A percentile compares a stretch with the other conserved stretches of the same genome.
Conservation (phyloP, 306 rosid genomes). For the Betula pendula region DNA sequence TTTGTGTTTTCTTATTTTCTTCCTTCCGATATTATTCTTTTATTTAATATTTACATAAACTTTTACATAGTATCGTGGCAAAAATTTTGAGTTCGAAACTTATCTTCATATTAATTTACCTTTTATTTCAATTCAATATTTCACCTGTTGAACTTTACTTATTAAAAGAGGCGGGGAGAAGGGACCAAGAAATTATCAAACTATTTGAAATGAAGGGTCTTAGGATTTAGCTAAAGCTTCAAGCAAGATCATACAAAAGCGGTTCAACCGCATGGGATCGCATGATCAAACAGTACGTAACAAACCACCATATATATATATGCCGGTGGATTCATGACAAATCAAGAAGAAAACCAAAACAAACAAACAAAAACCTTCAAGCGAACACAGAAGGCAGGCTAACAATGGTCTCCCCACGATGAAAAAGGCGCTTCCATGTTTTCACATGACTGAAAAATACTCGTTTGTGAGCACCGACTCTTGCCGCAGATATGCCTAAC, state of each 20-base stretch:
- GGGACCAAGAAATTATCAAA: neutral
- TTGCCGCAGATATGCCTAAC: constrained; percentile 40
- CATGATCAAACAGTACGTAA: neutral
- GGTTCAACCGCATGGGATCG: neutral
- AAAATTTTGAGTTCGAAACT: too few species aligned
- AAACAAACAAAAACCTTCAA: constrained; percentile 6
- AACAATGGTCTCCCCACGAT: constrained; percentile 35
- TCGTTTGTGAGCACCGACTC: constrained; percentile 47
- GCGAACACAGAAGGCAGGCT: constrained; percentile 46
- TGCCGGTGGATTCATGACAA: constrained; percentile 23
- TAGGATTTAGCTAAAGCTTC: neutral
- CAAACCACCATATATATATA: constrained; percentile 2
- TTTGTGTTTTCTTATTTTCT: too few species aligned
- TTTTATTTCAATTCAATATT: too few species aligned
- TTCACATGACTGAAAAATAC: constrained; percentile 48
- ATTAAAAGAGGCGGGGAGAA: neutral
- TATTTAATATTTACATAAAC: too few species aligned
- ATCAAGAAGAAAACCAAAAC: neutral
- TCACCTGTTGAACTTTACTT: too few species aligned
- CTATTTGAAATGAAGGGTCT: neutral
- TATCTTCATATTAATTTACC: too few species aligned
- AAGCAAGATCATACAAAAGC: neutral
- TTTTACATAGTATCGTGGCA: too few species aligned
- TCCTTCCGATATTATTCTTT: too few species aligned
- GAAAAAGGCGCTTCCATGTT: constrained; percentile 54